Percentiles rank a stretch among this genome's conserved stretches.
Evolutionary conservation across 768 basidiomycete genomes (phyloP).

Genomic region (Goffeauzyma gilvescens): DNA sequence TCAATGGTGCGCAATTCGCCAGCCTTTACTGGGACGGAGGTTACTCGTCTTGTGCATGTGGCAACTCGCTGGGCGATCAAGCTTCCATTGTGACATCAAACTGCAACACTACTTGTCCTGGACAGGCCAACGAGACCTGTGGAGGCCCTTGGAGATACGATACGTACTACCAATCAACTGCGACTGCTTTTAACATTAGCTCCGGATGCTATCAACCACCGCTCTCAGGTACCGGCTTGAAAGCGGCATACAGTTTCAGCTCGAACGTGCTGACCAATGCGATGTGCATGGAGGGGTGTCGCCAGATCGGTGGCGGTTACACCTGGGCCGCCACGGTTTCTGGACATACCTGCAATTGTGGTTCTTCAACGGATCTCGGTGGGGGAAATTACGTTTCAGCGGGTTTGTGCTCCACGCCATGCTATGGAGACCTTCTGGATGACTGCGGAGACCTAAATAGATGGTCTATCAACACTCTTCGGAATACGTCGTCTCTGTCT

Average conservation of each 20-base stretch:
- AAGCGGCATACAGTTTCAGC: slow-evolving; percentile 9
- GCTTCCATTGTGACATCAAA: neutral
- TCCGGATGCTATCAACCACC: too few relatives aligned
- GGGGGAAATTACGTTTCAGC: neutral
- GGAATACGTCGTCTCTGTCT: too few relatives aligned
- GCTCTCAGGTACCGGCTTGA: too few relatives aligned
- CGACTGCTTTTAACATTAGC: slow-evolving; percentile 17
- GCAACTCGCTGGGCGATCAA: slow-evolving; percentile 1
- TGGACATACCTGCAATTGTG: slow-evolving; percentile 9
- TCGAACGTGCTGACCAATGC: slow-evolving; percentile 14
- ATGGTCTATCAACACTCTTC: slow-evolving; percentile 14
- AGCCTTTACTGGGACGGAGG: too few relatives aligned
- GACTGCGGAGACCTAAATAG: slow-evolving; percentile 7
- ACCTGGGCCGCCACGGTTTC: slow-evolving; percentile 4
- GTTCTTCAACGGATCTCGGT: slow-evolving; percentile 7
- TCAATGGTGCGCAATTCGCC: too few relatives aligned
- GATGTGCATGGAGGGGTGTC: neutral
- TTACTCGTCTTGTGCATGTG: slow-evolving; percentile 14
- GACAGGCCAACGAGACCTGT: slow-evolving; percentile 3
- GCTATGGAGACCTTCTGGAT: slow-evolving; percentile 7
- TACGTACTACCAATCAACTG: too few relatives aligned
- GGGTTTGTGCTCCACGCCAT: slow-evolving; percentile 2
- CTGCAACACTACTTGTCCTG: slow-evolving; percentile 15
- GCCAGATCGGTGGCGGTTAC: too few relatives aligned
- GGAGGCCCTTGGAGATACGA: too few relatives aligned